A percentile compares a stretch with the other conserved stretches of the same genome.
Conservation (phyloP, 768 basidiomycete genomes). For the Lyophyllum atratum region DNA sequence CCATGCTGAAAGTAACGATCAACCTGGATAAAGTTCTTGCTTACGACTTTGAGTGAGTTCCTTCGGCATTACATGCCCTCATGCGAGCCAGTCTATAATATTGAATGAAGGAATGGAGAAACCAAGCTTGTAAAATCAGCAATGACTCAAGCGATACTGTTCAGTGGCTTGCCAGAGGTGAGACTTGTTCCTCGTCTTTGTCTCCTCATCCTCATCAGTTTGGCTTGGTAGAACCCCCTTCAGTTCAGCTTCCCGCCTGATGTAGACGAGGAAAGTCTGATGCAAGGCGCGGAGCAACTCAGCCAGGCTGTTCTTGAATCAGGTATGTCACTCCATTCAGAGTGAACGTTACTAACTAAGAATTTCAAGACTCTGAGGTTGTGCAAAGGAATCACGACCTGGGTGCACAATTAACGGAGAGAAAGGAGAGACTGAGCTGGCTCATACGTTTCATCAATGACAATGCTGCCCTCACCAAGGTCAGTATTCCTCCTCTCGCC, state of each 20-base stretch:
- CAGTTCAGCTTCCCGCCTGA: slow-evolving; percentile 82
- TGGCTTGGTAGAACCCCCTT: slow-evolving; percentile 60
- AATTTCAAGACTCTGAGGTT: slow-evolving; percentile 56
- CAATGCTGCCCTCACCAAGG: slow-evolving; percentile 79
- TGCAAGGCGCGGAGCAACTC: slow-evolving; percentile 77
- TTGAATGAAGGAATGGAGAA: slow-evolving; percentile 50
- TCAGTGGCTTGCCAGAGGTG: slow-evolving; percentile 69
- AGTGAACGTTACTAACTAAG: slow-evolving; percentile 2
- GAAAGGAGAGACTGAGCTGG: slow-evolving; percentile 77
- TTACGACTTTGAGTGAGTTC: slow-evolving; percentile 66
- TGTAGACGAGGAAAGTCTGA: slow-evolving; percentile 75
- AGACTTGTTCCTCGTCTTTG: slow-evolving; percentile 4
- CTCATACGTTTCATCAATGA: slow-evolving; percentile 90
- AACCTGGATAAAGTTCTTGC: slow-evolving; percentile 60
- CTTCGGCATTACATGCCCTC: not conserved
- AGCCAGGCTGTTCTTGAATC: slow-evolving; percentile 73
- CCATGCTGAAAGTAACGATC: slow-evolving; percentile 67
- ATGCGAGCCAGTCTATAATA: not conserved
- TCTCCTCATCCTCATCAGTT: not conserved
- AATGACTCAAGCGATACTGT: slow-evolving; percentile 83
- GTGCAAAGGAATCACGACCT: slow-evolving; percentile 80
- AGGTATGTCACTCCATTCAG: slow-evolving; percentile 39
- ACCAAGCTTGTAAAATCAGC: slow-evolving; percentile 74
- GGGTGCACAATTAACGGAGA: slow-evolving; percentile 70
- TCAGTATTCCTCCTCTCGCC: slow-evolving; percentile 26